Evolutionary conservation across 2,329 filamentous ascomycete genomes (phyloP).

Genomic region (Setomelanomma holmii): DNA sequence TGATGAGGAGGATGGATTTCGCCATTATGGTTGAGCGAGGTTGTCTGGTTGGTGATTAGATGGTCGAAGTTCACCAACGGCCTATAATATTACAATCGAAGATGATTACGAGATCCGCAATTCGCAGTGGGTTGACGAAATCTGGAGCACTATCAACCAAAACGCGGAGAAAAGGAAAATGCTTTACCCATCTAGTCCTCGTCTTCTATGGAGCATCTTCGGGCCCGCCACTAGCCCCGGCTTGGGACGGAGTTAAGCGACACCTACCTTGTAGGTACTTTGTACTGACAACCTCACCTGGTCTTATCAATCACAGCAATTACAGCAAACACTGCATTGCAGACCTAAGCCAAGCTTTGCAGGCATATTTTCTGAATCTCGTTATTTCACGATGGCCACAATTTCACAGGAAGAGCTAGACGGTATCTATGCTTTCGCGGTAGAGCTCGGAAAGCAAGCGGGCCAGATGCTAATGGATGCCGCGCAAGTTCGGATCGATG

Average conservation of each 20-base stretch:
- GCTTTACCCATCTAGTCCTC: slow-evolving; percentile 4
- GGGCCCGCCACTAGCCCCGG: slow-evolving; percentile 19
- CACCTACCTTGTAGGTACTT: not conserved
- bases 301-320: not conserved
- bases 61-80: not conserved
- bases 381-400: slow-evolving; percentile 26
- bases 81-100: not conserved
- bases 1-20: slow-evolving; percentile 71
- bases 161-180: slow-evolving; percentile 4
- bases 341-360: not conserved
- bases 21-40: slow-evolving; percentile 36
- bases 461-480: slow-evolving; percentile 71
- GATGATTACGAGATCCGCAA: not conserved
- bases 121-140: not conserved
- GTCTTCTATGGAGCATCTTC: slow-evolving; percentile 1
- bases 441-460: slow-evolving; percentile 73
- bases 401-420: slow-evolving; percentile 59
- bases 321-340: not conserved
- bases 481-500: slow-evolving; percentile 63
- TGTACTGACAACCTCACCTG: not conserved
- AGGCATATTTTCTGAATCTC: not conserved
- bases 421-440: slow-evolving; percentile 73
- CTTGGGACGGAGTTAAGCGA: slow-evolving; percentile 9
- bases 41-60: not conserved
- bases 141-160: not conserved